A percentile compares a stretch with the other conserved stretches of the same genome.
Evolutionary conservation across 768 basidiomycete genomes (phyloP).

Genomic region (Neoboletus subvelutipes): DNA sequence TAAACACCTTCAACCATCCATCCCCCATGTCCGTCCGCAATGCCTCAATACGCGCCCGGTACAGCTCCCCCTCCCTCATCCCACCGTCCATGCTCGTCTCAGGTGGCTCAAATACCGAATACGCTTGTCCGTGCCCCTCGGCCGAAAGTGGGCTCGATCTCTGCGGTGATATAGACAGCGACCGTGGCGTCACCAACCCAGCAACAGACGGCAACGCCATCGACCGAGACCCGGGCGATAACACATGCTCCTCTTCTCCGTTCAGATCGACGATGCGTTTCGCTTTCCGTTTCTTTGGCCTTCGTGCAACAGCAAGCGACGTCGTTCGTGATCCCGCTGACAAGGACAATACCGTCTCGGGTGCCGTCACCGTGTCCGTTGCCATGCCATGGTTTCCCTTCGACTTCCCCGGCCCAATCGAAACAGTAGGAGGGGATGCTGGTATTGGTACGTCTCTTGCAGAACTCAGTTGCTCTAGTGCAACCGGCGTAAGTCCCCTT

Average conservation of each 20-base stretch:
- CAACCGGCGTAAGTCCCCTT: conserved; percentile 49
- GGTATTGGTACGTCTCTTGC: conserved; percentile 47
- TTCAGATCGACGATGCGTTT: conserved; percentile 82
- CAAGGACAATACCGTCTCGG: conserved; percentile 28
- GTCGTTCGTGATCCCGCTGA: conserved; percentile 41
- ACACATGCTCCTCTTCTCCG: conserved; percentile 40
- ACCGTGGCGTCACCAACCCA: conserved; percentile 1
- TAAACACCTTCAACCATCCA: conserved; percentile 83
- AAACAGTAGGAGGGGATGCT: conserved; percentile 59
- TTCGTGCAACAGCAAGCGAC: conserved; percentile 45
- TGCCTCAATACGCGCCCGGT: conserved; percentile 76
- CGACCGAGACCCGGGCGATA: conserved; percentile 19
- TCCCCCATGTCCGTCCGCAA: conserved; percentile 88
- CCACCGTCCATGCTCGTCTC: conserved; percentile 25
- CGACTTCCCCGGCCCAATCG: conserved; percentile 44
- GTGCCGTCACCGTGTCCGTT: conserved; percentile 17
- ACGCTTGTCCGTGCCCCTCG: conserved; percentile 16
- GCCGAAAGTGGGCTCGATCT: conserved; percentile 16
- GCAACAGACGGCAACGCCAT: conserved; percentile 1
- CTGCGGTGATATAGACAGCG: conserved; percentile 20
- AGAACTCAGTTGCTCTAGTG: conserved; percentile 53
- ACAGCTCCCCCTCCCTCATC: conserved; percentile 62
- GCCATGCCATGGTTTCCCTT: conserved; percentile 15
- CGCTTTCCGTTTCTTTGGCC: conserved; percentile 56
- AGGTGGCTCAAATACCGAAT: conserved; percentile 58